Conservation (phyloP, 768 basidiomycete species). For the Leccinum broughii region DNA sequence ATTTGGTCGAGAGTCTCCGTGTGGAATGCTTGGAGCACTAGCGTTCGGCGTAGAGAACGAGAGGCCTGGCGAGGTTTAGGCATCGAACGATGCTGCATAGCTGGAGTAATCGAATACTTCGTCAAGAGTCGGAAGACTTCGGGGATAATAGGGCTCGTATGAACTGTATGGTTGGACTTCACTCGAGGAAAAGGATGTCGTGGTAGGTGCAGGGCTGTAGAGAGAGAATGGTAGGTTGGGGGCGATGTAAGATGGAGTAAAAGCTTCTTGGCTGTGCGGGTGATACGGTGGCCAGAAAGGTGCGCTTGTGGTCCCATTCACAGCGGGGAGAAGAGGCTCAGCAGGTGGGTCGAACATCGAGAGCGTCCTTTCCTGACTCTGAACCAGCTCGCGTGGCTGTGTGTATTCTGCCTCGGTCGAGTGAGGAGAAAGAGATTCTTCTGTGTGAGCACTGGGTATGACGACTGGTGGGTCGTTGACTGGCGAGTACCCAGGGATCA, state of each 20-base stretch:
- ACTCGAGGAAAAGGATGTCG: not conserved
- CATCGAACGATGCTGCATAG: not conserved
- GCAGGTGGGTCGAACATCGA: not conserved
- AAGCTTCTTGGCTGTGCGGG: not conserved
- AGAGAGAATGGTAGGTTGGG: no score
- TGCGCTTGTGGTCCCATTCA: not conserved
- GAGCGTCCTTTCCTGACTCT: no score
- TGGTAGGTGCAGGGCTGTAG: no score
- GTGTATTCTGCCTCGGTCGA: no score
- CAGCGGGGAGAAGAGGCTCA: not conserved
- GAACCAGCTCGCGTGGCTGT: no score
- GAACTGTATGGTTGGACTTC: not conserved
- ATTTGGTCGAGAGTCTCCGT: not conserved
- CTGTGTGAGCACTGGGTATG: no score
- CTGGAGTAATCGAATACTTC: not conserved
- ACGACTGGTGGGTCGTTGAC: no score
- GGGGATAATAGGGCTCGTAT: not conserved
- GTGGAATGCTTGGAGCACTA: not conserved
- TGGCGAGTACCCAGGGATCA: not conserved
- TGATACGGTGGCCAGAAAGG: not conserved
- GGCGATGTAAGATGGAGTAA: not conserved
- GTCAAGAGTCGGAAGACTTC: no score
- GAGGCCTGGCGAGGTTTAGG: not conserved
- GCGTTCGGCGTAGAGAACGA: not conserved
- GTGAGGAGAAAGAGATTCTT: no score